Base-by-base conservation (phyloP, 768 basidiomycete genomes). In the Mrakia hoshinonis region DNA sequence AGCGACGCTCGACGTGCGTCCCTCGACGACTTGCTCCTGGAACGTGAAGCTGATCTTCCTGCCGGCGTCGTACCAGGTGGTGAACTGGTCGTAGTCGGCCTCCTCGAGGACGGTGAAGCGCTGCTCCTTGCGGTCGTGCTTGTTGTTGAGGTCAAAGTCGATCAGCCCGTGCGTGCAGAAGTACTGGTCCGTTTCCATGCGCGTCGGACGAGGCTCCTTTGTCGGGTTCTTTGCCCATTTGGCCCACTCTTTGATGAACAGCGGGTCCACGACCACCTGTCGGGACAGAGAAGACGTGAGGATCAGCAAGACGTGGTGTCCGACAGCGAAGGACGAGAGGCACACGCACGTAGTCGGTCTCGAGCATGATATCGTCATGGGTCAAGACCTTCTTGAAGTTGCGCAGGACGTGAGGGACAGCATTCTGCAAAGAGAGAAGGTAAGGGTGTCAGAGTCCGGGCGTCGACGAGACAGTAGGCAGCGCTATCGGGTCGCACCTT, bases 71-170 rank as follows among this genome's bases (percentile, higher is more conserved):
- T 61, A 61, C 15, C 58, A 20, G 46, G 2, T 15, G 22, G 43
- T 29, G 15, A 70, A 38, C 7, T 47, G 34, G 1, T 36, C n/a
- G 34, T 48, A 70, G 6, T 63, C 49, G 1, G 20, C 38, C 12
- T 1, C 49, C 1, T 1, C 0, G 15, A 70, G 9, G 10, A 29
- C 24, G 4, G 47, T n/a, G 38, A 49, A 70, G 20, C 61, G 34
- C 18, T 9, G 10, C 31, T 70, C 62, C 3, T 26, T 18, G 12
- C 31, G n/a, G 15, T 70, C 69, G 34, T 29, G 22, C 7, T 29
- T 47, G 69, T 64, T 63, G 38, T 48, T 29, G 4, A 64, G 48
- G 61, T 70, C 69, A 38, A 70, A 46, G 49, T 48, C 31, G 49
- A 64, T 26, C 15, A 51, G 24, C 0, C 49, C 61, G 51, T 70